Evolutionary conservation across 2,329 filamentous ascomycete genomes (phyloP), one percentile per base, ranked within the genome.

Genomic region (Ilyonectria robusta): DNA sequence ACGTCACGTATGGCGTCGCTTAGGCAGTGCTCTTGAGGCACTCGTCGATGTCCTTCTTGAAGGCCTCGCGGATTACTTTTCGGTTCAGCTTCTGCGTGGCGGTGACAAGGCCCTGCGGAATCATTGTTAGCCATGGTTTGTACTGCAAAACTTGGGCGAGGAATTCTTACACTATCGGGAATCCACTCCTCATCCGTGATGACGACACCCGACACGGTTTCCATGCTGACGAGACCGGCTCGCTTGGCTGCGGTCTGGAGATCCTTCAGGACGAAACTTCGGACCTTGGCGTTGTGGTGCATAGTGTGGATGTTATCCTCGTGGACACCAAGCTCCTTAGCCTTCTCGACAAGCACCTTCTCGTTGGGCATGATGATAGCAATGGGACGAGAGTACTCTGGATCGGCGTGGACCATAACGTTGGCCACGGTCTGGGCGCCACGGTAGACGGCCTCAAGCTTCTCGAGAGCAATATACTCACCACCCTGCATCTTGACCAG

Each of bases 401-500:
- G 82, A 66, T 94, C 92, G 47, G 94, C 95, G 77, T 96, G 93
- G 47, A 97, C 88, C 85, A 96, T 96, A 78, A 98, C 90, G 83
- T 97, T 97, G 67, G 89, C 88, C 21, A 97, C 94, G 10, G 92
- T 88, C n/a, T 89, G 87, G 10, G 88, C 89, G 51, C 93, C 91
- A 69, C 95, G 92, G 84, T 98, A 98, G 61, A 97, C 87, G 3
- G 95, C 93, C 84, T 98, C 95, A 66, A 98, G 90, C 85, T 95
- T 98, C 85, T 98, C 95, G 4, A 99, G 88, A 23, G 95, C 96
- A 80, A 98, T 97, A 82, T 98, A 98, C 86, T 98, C 95, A 74
- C 95, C 95, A 67, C 95, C 94, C 71, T 94, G 89, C 70, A 96
- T 95, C 90, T 98, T 98, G 81, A 98, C 93, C 62, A 98, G 86